phyloP scores from a whole-genome alignment of 2,329 filamentous ascomycete species.

The Hypoxylon sp. region DNA sequence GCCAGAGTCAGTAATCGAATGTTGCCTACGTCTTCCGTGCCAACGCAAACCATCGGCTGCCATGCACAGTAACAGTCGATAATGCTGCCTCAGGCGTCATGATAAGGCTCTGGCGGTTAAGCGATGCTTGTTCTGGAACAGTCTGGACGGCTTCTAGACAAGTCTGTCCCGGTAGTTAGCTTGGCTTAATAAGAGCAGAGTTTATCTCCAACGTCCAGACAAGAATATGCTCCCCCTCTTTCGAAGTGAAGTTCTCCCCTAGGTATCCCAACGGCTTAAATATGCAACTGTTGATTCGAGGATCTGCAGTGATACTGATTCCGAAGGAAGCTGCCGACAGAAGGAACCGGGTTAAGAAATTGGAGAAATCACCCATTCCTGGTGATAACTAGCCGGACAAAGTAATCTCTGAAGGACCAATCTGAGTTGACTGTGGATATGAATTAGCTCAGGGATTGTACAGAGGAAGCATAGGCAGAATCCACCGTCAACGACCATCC shows the following conservation, averaged over 20 bases:
- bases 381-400: not conserved
- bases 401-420: slow-evolving; percentile 5
- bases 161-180: slow-evolving; percentile 15
- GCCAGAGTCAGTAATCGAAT: slow-evolving; percentile 9
- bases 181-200: slow-evolving; percentile 2
- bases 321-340: slow-evolving; percentile 26
- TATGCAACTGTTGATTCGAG: slow-evolving; percentile 4
- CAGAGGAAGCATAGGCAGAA: not conserved
- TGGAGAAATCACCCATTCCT: not conserved
- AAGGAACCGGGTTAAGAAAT: slow-evolving; percentile 4
- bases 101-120: slow-evolving; percentile 8
- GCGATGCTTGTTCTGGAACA: slow-evolving; percentile 33
- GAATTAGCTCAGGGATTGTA: slow-evolving; percentile 10
- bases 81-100: slow-evolving; percentile 13
- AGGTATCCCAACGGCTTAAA: not conserved
- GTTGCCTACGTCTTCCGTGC: slow-evolving; percentile 2
- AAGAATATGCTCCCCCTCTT: not conserved
- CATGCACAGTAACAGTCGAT: slow-evolving; percentile 19
- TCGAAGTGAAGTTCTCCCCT: not conserved
- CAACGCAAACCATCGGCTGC: slow-evolving; percentile 22
- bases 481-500: not conserved
- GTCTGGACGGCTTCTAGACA: slow-evolving; percentile 27
- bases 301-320: slow-evolving; percentile 15
- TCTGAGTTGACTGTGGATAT: slow-evolving; percentile 1
- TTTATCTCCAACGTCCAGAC: slow-evolving; percentile 18